phyloP scores from a whole-genome alignment of 306 rosid genomes.

The Sechiopsis laciniata region DNA sequence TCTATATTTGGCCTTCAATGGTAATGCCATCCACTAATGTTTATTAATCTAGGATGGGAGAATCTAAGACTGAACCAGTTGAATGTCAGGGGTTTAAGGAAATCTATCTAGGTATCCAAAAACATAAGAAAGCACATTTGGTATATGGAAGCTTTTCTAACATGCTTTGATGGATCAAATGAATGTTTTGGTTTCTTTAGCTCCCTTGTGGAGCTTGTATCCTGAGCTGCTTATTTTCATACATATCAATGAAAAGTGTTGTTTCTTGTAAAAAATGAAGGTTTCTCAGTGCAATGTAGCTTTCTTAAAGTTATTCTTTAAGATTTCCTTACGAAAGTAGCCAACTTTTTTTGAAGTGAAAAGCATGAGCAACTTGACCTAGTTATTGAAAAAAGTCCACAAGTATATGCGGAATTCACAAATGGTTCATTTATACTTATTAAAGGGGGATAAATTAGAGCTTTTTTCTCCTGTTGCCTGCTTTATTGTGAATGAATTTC shows the following conservation, averaged over 20 bases:
- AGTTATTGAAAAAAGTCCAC: not conserved
- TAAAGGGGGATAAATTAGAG: not conserved
- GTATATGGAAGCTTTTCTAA: not conserved
- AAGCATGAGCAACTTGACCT: not conserved
- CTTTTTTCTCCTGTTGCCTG: not conserved
- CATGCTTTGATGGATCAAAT: not conserved
- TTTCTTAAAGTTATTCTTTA: not conserved
- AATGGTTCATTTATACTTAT: not conserved
- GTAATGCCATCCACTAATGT: conserved; percentile 3
- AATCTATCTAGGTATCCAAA: not conserved
- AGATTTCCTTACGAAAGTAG: not conserved
- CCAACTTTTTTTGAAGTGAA: not conserved
- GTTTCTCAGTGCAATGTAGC: not conserved
- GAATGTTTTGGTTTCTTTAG: too few relatives aligned
- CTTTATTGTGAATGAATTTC: not conserved
- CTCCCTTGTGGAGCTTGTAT: too few relatives aligned
- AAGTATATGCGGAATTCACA: not conserved
- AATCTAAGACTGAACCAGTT: not conserved
- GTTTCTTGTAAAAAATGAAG: not conserved
- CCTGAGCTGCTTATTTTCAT: too few relatives aligned
- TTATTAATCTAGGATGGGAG: not conserved
- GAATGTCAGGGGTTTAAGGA: not conserved
- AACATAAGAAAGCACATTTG: not conserved
- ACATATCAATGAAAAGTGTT: too few relatives aligned
- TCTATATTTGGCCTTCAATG: not conserved